These are phyloP conservation scores for Croton laevigatus DNA, from an alignment of 441 rosid genomes.

Conservation along the genomic window DNA sequence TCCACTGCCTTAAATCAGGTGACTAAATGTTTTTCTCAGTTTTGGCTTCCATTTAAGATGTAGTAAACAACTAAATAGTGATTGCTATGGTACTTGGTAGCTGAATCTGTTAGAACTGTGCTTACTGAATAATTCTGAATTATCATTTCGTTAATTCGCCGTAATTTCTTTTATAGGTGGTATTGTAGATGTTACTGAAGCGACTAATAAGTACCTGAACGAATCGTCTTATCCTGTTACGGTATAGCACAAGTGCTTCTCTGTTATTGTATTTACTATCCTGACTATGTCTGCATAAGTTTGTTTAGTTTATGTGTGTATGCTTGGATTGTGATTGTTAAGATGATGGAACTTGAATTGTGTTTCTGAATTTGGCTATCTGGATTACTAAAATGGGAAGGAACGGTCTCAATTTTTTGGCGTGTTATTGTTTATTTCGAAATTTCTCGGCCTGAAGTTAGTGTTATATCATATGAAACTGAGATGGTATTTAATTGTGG, in stretches of 20 bases:
- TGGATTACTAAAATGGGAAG: not conserved
- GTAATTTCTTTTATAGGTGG: conserved; percentile 50
- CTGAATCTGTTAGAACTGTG: too few species aligned
- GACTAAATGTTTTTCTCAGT: not conserved
- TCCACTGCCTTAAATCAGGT: conserved; percentile 74
- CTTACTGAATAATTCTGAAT: not conserved
- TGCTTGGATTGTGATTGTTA: not conserved
- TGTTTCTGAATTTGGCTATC: not conserved
- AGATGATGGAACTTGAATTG: conserved; percentile 6
- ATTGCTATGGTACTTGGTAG: not conserved
- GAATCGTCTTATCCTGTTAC: conserved; percentile 67
- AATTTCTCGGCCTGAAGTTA: not conserved
- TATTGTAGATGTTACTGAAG: conserved; percentile 67
- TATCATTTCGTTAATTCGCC: not conserved
- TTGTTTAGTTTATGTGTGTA: not conserved
- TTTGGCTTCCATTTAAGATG: not conserved
- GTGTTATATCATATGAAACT: not conserved
- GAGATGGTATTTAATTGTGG: not conserved
- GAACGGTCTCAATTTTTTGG: not conserved
- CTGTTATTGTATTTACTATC: not conserved
- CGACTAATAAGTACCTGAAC: conserved; percentile 40
- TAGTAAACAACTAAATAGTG: conserved; percentile 10
- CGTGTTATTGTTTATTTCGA: not conserved
- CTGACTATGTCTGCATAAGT: not conserved
- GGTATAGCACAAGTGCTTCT: conserved; percentile 29